Evolutionary conservation across 805 yeast genomes (phyloP).

Genomic region (Pichia eremophila): DNA sequence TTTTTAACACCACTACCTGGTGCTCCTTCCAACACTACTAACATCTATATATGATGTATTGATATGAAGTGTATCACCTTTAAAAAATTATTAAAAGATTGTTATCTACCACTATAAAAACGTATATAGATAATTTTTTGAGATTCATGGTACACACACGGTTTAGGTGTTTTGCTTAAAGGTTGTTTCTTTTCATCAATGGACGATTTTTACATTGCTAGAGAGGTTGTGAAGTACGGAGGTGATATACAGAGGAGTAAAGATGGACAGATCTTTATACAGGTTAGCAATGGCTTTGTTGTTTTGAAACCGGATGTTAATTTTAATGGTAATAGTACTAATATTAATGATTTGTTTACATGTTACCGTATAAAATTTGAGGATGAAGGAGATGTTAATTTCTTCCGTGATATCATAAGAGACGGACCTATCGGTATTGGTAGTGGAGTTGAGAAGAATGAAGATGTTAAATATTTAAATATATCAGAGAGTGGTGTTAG

Average conservation of each 20-base stretch:
- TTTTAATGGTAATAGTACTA: not conserved
- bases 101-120: no score
- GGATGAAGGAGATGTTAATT: not conserved
- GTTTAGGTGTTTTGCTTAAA: no score
- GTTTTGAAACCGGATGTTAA: slow-evolving; percentile 4
- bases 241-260: slow-evolving; percentile 5
- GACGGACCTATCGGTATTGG: slow-evolving; percentile 1
- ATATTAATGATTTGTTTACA: slow-evolving; percentile 7
- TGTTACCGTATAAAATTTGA: not conserved
- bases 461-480: no score
- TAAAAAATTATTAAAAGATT: no score
- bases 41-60: slow-evolving; percentile 27
- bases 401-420: slow-evolving; percentile 4
- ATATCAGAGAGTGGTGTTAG: no score
- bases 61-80: no score
- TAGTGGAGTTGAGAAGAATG: no score
- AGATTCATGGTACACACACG: no score
- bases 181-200: not conserved
- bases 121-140: no score
- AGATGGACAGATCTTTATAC: slow-evolving; percentile 11
- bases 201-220: slow-evolving; percentile 6
- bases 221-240: slow-evolving; percentile 3
- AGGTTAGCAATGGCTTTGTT: slow-evolving; percentile 8
- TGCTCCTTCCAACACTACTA: slow-evolving; percentile 68
- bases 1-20: slow-evolving; percentile 56